phyloP scores from a whole-genome alignment of 192 early-diverging fungal genomes.

The Funneliformis mosseae region DNA sequence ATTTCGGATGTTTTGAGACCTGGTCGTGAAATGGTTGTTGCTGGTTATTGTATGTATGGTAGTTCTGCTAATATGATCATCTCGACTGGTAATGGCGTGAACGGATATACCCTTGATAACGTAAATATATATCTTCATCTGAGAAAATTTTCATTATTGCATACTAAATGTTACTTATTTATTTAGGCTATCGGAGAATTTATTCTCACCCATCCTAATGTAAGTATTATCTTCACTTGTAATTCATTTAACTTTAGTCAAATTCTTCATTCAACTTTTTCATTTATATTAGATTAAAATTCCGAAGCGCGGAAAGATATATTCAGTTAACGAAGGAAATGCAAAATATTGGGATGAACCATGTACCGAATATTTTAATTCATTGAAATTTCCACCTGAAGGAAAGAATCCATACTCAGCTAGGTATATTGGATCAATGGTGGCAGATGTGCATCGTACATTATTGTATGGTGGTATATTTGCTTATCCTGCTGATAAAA shows the following conservation, averaged over 20 bases:
- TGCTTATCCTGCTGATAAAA: conserved; percentile 80
- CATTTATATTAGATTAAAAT: conserved; percentile 58
- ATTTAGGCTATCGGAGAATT: conserved; percentile 85
- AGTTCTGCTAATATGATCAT: conserved; percentile 81
- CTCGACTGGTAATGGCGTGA: conserved; percentile 81
- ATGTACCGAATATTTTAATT: conserved; percentile 85
- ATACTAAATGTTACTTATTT: neutral
- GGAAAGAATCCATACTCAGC: conserved; percentile 87
- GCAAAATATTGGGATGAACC: conserved; percentile 87
- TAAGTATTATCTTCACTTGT: conserved; percentile 41
- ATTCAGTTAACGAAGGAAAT: conserved; percentile 98
- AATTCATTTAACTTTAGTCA: neutral
- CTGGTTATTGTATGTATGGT: conserved; percentile 98
- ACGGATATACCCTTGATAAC: conserved; percentile 97
- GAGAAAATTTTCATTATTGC: neutral
- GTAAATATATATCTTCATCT: conserved; percentile 33
- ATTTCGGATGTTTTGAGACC: conserved; percentile 82
- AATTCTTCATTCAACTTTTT: conserved; percentile 20
- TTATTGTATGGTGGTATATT: conserved; percentile 91
- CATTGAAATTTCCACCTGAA: conserved; percentile 83
- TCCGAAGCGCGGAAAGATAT: conserved; percentile 88
- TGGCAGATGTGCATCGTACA: conserved; percentile 97
- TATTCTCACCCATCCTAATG: conserved; percentile 94
- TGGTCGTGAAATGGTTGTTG: conserved; percentile 89
- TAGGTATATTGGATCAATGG: conserved; percentile 98